phyloP scores from a whole-genome alignment of 805 yeast species.

The Groenewaldozyma salmanticensis region DNA sequence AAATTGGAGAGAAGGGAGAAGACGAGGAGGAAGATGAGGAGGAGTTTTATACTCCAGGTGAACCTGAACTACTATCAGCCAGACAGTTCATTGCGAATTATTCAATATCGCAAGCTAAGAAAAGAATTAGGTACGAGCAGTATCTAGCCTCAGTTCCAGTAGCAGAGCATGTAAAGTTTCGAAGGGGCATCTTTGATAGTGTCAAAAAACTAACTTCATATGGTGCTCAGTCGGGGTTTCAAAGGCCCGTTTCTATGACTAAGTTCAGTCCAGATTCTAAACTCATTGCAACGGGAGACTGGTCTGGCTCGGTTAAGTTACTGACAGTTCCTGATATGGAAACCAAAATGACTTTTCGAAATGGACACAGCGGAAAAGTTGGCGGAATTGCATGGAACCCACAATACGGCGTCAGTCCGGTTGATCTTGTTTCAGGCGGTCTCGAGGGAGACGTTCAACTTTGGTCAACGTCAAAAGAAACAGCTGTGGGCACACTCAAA shows the following conservation, averaged over 20 bases:
- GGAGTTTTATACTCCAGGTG: conserved; percentile 80
- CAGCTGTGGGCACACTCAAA: conserved; percentile 18
- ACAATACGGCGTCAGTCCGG: conserved; percentile 15
- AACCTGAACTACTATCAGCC: conserved; percentile 39
- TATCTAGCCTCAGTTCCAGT: conserved; percentile 29
- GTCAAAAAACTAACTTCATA: conserved; percentile 33
- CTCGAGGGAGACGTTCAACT: conserved; percentile 35
- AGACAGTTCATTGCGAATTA: conserved; percentile 43
- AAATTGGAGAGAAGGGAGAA: conserved; percentile 13
- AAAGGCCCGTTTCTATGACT: conserved; percentile 58
- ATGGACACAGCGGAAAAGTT: conserved; percentile 56
- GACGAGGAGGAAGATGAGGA: conserved; percentile 49
- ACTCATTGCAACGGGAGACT: conserved; percentile 58
- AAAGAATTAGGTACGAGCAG: conserved; percentile 32
- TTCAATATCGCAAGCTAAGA: conserved; percentile 40
- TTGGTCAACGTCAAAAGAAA: conserved; percentile 23
- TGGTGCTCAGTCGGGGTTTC: conserved; percentile 65
- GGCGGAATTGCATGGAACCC: conserved; percentile 64
- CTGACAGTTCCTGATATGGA: conserved; percentile 34
- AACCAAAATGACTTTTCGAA: conserved; percentile 18
- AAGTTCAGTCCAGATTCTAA: conserved; percentile 33
- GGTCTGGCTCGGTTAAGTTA: conserved; percentile 67
- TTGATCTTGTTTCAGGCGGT: conserved; percentile 35
- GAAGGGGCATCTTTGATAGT: conserved; percentile 35
- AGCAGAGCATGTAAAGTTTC: conserved; percentile 33